Conservation (phyloP, 495 filamentous ascomycete species). For the Penicillium silybi region DNA sequence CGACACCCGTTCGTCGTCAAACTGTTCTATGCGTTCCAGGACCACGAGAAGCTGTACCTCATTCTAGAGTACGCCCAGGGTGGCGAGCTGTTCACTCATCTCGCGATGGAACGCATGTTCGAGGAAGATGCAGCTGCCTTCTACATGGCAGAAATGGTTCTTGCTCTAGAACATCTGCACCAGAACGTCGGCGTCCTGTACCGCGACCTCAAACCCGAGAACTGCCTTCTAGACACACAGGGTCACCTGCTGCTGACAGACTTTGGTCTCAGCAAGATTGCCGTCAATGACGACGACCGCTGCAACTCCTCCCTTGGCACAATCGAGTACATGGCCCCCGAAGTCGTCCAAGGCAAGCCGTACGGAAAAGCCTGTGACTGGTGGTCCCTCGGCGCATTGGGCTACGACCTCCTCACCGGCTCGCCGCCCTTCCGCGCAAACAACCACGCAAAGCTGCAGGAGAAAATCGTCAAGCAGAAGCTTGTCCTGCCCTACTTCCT, state of each 20-base stretch:
- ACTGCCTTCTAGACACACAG: constrained; percentile 86
- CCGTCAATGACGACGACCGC: constrained; percentile 70
- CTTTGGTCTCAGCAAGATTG: constrained; percentile 94
- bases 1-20: constrained; percentile 97
- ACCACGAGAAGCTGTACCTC: constrained; percentile 94
- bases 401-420: constrained; percentile 88
- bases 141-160: constrained; percentile 97
- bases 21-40: constrained; percentile 96
- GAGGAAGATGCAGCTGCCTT: constrained; percentile 82
- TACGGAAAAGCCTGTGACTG: constrained; percentile 96
- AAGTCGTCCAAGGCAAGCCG: constrained; percentile 73
- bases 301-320: constrained; percentile 87
- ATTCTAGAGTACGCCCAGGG: constrained; percentile 99
- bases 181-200: constrained; percentile 89
- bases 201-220: constrained; percentile 95
- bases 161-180: constrained; percentile 91
- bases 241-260: constrained; percentile 94
- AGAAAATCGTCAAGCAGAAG: constrained; percentile 91
- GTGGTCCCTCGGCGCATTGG: constrained; percentile 95
- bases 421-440: constrained; percentile 82
- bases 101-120: constrained; percentile 89
- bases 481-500: constrained; percentile 83
- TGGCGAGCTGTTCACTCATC: constrained; percentile 88
- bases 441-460: constrained; percentile 87
- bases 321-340: constrained; percentile 97